phyloP scores from a whole-genome alignment of 768 basidiomycete species.

The Mycena polygramma region DNA sequence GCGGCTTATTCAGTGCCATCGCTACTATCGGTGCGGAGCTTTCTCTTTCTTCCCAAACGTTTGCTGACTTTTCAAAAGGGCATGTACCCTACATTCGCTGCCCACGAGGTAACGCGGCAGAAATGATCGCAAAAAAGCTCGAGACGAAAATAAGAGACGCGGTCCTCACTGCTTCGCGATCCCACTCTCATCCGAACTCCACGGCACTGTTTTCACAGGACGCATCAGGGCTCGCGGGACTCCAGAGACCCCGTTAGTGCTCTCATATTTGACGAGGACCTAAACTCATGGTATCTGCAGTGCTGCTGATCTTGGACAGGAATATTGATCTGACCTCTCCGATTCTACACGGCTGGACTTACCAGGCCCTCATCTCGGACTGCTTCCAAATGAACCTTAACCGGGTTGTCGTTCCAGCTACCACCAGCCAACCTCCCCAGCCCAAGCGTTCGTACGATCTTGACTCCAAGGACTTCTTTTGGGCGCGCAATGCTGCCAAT shows the following conservation, averaged over 20 bases:
- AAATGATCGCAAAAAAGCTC: constrained; percentile 98
- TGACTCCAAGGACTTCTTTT: constrained; percentile 99
- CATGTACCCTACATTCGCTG: constrained; percentile 95
- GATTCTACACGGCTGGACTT: constrained; percentile 98
- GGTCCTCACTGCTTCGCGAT: constrained; percentile 76
- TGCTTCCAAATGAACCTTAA: constrained; percentile 98
- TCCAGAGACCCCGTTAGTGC: constrained; percentile 87
- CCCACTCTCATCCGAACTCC: constrained; percentile 58
- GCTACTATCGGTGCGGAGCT: constrained; percentile 81
- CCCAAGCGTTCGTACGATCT: constrained; percentile 88
- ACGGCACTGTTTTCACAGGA: constrained; percentile 84
- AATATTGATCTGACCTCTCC: constrained; percentile 96
- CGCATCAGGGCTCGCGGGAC: constrained; percentile 83
- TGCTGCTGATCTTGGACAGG: constrained; percentile 93
- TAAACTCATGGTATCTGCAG: constrained; percentile 55
- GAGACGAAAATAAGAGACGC: constrained; percentile 93
- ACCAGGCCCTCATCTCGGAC: constrained; percentile 97
- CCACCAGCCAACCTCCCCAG: constrained; percentile 60
- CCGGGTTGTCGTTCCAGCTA: constrained; percentile 86
- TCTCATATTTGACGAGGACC: constrained; percentile 9
- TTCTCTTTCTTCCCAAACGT: not conserved
- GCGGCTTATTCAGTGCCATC: constrained; percentile 91
- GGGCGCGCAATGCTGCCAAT: constrained; percentile 95
- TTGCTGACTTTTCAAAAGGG: constrained; percentile 57
- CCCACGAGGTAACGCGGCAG: constrained; percentile 96